Evolutionary conservation across 306 rosid species (phyloP).

Genomic region (Macrotyloma uniflorum): DNA sequence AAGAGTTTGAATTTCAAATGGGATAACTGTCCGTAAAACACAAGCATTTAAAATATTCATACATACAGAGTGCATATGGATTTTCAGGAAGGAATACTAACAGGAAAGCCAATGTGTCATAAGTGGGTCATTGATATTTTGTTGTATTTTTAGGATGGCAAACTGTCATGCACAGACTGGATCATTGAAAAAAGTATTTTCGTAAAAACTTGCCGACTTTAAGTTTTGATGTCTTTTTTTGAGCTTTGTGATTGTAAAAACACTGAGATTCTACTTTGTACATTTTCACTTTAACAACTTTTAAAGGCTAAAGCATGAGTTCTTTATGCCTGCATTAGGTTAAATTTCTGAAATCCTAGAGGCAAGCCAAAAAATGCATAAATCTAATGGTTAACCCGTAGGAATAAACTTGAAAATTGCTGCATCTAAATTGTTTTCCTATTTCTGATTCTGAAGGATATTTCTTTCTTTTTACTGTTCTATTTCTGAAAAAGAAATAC

Average conservation of each 20-base stretch:
- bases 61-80: background rate
- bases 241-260: conserved; percentile 5
- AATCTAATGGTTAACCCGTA: background rate
- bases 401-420: background rate
- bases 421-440: background rate
- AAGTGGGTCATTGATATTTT: background rate
- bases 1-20: background rate
- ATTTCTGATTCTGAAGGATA: background rate
- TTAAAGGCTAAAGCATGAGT: background rate
- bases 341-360: background rate
- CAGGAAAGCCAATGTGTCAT: background rate
- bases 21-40: background rate
- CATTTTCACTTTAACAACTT: background rate
- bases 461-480: background rate
- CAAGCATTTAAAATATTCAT: background rate
- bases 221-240: conserved; percentile 1
- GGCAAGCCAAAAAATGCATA: background rate
- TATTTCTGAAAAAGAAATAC: background rate
- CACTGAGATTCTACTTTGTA: background rate
- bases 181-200: background rate
- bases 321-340: background rate
- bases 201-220: background rate
- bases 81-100: background rate
- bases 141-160: background rate
- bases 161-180: conserved; percentile 10